These are phyloP conservation scores for Sanguinoderma infundibulare DNA, from an alignment of 1,284 basidiomycete genomes.

Conservation along the genomic window DNA sequence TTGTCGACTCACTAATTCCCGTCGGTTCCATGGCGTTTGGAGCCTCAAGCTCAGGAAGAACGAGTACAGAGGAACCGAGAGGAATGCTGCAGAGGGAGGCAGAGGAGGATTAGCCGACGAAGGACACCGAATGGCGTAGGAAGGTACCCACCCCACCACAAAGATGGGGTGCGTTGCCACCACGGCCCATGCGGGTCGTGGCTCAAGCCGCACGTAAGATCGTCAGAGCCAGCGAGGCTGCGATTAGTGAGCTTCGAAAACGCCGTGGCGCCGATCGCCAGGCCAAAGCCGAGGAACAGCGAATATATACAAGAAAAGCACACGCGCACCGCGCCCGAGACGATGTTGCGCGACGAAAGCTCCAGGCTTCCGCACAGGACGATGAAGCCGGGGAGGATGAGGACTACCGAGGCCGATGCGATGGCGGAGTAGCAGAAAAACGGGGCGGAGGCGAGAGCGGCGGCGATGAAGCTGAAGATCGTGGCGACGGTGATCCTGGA, in stretches of 20 bases:
- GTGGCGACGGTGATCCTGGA: slow-evolving; percentile 78
- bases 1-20: slow-evolving; percentile 62
- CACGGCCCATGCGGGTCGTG: slow-evolving; percentile 59
- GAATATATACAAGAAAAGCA: slow-evolving; percentile 84
- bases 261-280: slow-evolving; percentile 77
- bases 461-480: slow-evolving; percentile 81
- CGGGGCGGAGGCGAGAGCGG: slow-evolving; percentile 71
- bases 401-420: slow-evolving; percentile 83
- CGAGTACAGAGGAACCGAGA: slow-evolving; percentile 83
- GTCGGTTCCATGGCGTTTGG: slow-evolving; percentile 72
- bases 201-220: slow-evolving; percentile 61
- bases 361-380: slow-evolving; percentile 85
- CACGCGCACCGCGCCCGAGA: slow-evolving; percentile 84
- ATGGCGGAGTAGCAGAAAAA: slow-evolving; percentile 88
- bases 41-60: slow-evolving; percentile 78
- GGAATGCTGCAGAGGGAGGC: slow-evolving; percentile 56
- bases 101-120: neutral
- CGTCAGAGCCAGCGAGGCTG: slow-evolving; percentile 53
- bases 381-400: slow-evolving; percentile 88
- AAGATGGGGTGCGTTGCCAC: slow-evolving; percentile 61
- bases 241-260: slow-evolving; percentile 61
- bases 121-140: neutral
- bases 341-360: slow-evolving; percentile 77
- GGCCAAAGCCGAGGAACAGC: slow-evolving; percentile 81
- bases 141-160: slow-evolving; percentile 55